Percentiles rank a stretch among this genome's conserved stretches.
These are phyloP conservation scores for Hypoxylon crocopeplum DNA, from an alignment of 495 filamentous ascomycete species.

Conservation along the genomic window DNA sequence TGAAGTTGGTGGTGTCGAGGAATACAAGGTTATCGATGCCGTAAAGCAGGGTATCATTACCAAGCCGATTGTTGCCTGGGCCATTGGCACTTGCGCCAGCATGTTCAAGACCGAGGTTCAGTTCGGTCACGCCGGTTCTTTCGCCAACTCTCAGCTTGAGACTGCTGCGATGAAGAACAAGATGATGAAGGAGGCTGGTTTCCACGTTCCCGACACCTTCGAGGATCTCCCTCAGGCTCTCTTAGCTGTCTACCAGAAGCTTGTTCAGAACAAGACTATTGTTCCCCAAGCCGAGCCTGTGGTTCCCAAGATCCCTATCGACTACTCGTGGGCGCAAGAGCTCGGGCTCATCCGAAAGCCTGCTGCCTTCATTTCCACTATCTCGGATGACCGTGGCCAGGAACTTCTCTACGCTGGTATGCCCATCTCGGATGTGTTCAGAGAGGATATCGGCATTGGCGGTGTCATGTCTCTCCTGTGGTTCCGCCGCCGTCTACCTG, in stretches of 20 bases:
- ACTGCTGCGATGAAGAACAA: constrained; percentile 96
- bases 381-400: constrained; percentile 99
- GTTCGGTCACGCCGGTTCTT: constrained; percentile 98
- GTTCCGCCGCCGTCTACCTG: constrained; percentile 98
- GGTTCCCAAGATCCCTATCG: constrained; percentile 98
- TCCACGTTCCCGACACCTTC: constrained; percentile 94
- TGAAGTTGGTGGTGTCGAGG: constrained; percentile 99
- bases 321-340: constrained; percentile 99
- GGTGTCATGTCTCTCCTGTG: constrained; percentile 99
- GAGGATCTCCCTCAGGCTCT: constrained; percentile 88
- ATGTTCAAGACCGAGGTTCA: constrained; percentile 99
- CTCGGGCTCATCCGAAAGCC: constrained; percentile 99
- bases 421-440: constrained; percentile 99
- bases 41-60: constrained; percentile 92
- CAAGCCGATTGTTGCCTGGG: constrained; percentile 99
- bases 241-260: constrained; percentile 79
- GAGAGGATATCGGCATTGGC: constrained; percentile 96
- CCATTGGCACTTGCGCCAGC: constrained; percentile 97
- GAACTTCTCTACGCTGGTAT: constrained; percentile 98
- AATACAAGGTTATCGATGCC: constrained; percentile 99
- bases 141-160: constrained; percentile 98
- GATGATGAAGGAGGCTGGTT: constrained; percentile 91
- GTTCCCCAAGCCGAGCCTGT: constrained; percentile 85
- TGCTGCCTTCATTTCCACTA: constrained; percentile 99
- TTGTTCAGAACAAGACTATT: constrained; percentile 83